Evolutionary conservation across 2,329 filamentous ascomycete species (phyloP).

Genomic region (Sarocladium brachiariae): DNA sequence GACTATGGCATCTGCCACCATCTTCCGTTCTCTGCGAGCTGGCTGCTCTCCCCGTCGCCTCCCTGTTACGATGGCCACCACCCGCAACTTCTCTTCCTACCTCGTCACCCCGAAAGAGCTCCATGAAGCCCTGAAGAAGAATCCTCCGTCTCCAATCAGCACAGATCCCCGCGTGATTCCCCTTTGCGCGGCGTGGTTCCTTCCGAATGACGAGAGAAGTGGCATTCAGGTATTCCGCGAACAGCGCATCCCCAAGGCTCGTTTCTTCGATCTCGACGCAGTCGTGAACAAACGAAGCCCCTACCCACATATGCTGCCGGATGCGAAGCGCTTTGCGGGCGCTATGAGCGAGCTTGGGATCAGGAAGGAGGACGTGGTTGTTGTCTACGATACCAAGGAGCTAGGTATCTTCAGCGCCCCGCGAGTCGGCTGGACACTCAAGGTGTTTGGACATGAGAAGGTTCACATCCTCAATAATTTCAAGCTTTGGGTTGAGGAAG

Average conservation of each 20-base stretch:
- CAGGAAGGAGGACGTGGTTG: slow-evolving; percentile 76
- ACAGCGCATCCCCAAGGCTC: slow-evolving; percentile 77
- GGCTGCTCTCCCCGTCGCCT: slow-evolving; percentile 29
- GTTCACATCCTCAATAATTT: slow-evolving; percentile 97
- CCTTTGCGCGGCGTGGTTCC: slow-evolving; percentile 90
- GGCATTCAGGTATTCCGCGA: slow-evolving; percentile 76
- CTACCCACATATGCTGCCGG: slow-evolving; percentile 95
- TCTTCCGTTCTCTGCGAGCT: slow-evolving; percentile 35
- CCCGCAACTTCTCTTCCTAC: slow-evolving; percentile 62
- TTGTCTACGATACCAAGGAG: slow-evolving; percentile 90
- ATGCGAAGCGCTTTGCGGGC: slow-evolving; percentile 69
- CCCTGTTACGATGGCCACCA: slow-evolving; percentile 9
- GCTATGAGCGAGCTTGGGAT: slow-evolving; percentile 90
- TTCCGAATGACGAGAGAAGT: slow-evolving; percentile 82
- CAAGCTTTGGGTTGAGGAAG: slow-evolving; percentile 82
- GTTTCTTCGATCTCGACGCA: slow-evolving; percentile 94
- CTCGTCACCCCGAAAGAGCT: slow-evolving; percentile 82
- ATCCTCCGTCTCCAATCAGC: slow-evolving; percentile 70
- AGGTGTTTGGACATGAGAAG: slow-evolving; percentile 78
- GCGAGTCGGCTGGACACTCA: slow-evolving; percentile 87
- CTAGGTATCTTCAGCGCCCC: slow-evolving; percentile 91
- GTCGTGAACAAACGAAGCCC: slow-evolving; percentile 81
- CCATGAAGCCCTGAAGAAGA: slow-evolving; percentile 72
- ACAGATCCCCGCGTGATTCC: slow-evolving; percentile 79
- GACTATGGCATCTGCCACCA: slow-evolving; percentile 35